Evolutionary conservation across 768 basidiomycete species (phyloP).

Genomic region (Agaricus sinodeliciosus): DNA sequence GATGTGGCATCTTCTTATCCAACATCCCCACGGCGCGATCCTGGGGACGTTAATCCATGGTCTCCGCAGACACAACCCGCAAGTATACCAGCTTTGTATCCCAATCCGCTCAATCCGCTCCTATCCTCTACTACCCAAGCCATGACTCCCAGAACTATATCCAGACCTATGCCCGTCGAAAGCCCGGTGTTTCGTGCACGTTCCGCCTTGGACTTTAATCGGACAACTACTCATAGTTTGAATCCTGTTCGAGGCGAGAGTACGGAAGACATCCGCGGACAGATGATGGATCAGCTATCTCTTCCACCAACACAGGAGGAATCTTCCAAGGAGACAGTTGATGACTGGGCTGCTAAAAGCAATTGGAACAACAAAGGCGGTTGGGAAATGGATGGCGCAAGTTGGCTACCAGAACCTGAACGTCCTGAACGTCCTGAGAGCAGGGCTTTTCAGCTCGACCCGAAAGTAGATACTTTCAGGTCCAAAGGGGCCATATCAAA

Average conservation of each 20-base stretch:
- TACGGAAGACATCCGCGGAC: neutral
- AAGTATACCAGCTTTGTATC: neutral
- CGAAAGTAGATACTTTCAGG: too few species aligned
- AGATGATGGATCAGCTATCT: neutral
- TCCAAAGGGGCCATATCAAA: neutral
- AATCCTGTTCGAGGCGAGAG: neutral
- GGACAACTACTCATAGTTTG: neutral
- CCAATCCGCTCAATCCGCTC: neutral
- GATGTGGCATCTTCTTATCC: neutral
- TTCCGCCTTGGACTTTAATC: neutral
- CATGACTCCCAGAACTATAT: neutral
- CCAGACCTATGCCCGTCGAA: neutral
- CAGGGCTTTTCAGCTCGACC: too few species aligned
- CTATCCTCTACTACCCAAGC: neutral
- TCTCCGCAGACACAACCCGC: neutral
- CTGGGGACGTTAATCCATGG: neutral
- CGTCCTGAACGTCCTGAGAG: too few species aligned
- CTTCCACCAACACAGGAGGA: neutral
- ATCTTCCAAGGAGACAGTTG: neutral
- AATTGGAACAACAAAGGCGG: neutral
- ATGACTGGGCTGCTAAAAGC: neutral
- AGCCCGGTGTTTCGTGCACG: neutral
- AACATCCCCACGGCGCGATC: neutral
- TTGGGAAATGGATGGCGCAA: neutral
- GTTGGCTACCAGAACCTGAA: neutral